Evolutionary conservation across 2,329 filamentous ascomycete genomes (phyloP), one percentile per base, ranked within the genome.

Genomic region (Ascomycota sp.): DNA sequence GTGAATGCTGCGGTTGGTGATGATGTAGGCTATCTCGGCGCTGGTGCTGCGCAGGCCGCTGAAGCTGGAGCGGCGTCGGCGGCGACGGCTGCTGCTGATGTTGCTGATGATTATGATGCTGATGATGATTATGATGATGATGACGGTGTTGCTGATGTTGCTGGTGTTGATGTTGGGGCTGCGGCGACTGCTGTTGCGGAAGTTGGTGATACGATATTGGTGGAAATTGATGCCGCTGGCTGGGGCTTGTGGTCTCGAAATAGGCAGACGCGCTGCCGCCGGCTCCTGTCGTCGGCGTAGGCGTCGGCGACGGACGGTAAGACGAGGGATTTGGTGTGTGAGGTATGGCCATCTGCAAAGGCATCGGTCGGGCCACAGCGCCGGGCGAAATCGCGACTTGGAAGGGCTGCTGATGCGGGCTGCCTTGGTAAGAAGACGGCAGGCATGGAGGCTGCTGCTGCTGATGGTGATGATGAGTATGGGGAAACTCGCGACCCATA

Each of bases 351-450:
- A n/a, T n/a, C n/a, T n/a, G n/a, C n/a, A n/a, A n/a, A n/a, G n/a
- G n/a, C n/a, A n/a, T n/a, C n/a, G n/a, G n/a, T n/a, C n/a, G n/a
- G n/a, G n/a, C n/a, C n/a, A n/a, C 36, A 26, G 34, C 34, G 39
- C 56, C 53, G 12, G 65, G 65, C 10, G 65, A 69, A 33, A 64
- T 59, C 34, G 52, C 39, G 41, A 69, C 63, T 41, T 57, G 48
- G 33, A 49, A 57, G 25, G 57, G 40, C 17, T 20, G 26, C 15
- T 28, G 26, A 11, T 28, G 13, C 10, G 13, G n/a, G n/a, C n/a
- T n/a, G n/a, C n/a, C n/a, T n/a, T n/a, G n/a, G n/a, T n/a, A n/a
- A n/a, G n/a, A n/a, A n/a, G n/a, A n/a, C n/a, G n/a, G n/a, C n/a
- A n/a, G n/a, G n/a, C n/a, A n/a, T n/a, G n/a, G 26, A 8, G 13